Base-by-base conservation (phyloP, 805 yeast genomes). In the Saturnispora bothae region DNA sequence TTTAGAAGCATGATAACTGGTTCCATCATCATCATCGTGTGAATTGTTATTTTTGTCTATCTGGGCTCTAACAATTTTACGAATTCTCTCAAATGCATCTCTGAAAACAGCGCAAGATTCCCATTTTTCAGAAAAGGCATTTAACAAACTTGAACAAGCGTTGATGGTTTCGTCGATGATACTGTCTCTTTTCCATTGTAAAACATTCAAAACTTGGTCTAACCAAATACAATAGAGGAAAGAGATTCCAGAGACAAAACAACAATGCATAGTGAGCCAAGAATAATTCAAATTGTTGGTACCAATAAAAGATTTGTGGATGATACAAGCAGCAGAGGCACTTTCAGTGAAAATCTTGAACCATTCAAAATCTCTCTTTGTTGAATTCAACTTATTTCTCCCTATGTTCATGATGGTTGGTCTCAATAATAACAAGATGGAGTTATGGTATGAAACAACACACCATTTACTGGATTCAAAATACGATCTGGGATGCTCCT, bases 401-500 rank as follows among this genome's bases (percentile, higher is more conserved):
- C 48, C 41, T 18, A 48, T 40, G 26, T 57, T 54, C 9, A 57
- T 32, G 5, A 55, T 47, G 13, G 52, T 52, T 1, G 63, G 64
- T 21, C 63, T 39, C 14, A 59, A 39, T 12, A 60, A 43, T 9
- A 59, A 38, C 1, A 56, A 31, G 38, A 60, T 42, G 4, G 63
- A 56, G 40, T 59, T 58, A 42, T 59, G 61, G 32, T 60, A 60
- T 2, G 62, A 54, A 3, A 60, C 54, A 8, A 48, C 40, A 9
- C 54, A 54, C 63, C 65, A 59, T 29, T 56, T 51, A 13, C 48
- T 43, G 1, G 61, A 51, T 35, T 59, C 61, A 45, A 56, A 59
- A 1, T 52, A 49, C 1, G 60, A 53, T 9, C 30, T 22, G 1
- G 61, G 49, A 29, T 48, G 36, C 5, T 42, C 38, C 31, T 52